A percentile compares a stretch with the other conserved stretches of the same genome.
Conservation (phyloP, 75 land plant genomes). For the Chamaecyparis obtusa region DNA sequence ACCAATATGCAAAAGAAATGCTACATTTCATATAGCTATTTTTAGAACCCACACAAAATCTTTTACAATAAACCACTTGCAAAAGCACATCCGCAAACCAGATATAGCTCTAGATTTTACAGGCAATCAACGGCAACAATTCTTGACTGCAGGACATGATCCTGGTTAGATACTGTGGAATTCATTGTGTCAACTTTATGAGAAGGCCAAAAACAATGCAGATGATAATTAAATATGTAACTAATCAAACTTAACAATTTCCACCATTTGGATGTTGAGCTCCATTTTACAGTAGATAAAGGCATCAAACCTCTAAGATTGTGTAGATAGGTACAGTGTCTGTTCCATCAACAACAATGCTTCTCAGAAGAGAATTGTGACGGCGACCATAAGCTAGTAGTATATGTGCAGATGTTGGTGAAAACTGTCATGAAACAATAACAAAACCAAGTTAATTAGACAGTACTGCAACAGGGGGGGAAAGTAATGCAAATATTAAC, state of each 20-base stretch:
- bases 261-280: neutral
- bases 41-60: neutral
- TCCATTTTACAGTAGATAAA: neutral
- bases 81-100: neutral
- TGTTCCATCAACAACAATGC: slow-evolving; percentile 85
- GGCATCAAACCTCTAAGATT: slow-evolving; percentile 72
- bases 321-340: slow-evolving; percentile 77
- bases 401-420: slow-evolving; percentile 91
- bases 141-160: neutral
- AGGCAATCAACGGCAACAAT: neutral
- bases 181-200: neutral
- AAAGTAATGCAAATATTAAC: neutral
- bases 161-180: neutral
- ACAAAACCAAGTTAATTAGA: neutral
- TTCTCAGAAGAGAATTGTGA: slow-evolving; percentile 83
- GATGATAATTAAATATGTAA: neutral
- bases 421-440: slow-evolving; percentile 59
- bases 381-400: slow-evolving; percentile 94
- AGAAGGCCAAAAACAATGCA: neutral
- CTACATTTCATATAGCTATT: neutral
- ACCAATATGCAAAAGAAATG: neutral
- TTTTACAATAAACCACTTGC: neutral
- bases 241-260: neutral
- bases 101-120: neutral
- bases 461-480: neutral